Evolutionary conservation across 441 rosid genomes (phyloP).

Genomic region (Populus hybrid): DNA sequence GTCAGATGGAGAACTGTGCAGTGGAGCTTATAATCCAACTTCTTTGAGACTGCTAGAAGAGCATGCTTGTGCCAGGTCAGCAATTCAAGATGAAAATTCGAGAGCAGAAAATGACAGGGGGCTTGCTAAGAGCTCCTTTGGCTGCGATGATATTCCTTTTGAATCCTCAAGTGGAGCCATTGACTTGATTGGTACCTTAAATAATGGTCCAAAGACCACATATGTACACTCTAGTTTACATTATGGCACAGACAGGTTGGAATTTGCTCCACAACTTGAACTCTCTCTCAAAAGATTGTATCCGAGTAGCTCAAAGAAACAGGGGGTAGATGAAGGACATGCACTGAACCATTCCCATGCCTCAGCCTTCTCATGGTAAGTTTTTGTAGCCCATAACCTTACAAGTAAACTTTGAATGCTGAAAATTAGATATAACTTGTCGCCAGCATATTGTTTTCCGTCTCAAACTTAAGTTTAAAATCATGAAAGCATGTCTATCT

Average conservation of each 20-base stretch:
- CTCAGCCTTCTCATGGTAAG: slow-evolving; percentile 68
- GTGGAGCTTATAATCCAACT: slow-evolving; percentile 19
- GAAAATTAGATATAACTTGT: neutral
- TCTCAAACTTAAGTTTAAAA: neutral
- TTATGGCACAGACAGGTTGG: slow-evolving; percentile 25
- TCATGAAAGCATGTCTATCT: neutral
- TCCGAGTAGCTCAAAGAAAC: slow-evolving; percentile 34
- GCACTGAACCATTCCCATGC: slow-evolving; percentile 62
- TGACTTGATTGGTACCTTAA: slow-evolving; percentile 76
- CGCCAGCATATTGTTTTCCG: neutral
- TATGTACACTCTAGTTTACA: slow-evolving; percentile 16
- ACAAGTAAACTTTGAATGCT: neutral
- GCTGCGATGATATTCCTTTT: slow-evolving; percentile 23
- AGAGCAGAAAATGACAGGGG: slow-evolving; percentile 25
- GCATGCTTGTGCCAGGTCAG: slow-evolving; percentile 11
- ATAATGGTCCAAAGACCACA: slow-evolving; percentile 25
- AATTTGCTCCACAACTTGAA: slow-evolving; percentile 50
- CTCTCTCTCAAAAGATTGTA: slow-evolving; percentile 62
- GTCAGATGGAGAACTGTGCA: slow-evolving; percentile 17
- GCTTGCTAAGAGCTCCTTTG: slow-evolving; percentile 19
- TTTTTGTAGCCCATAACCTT: neutral
- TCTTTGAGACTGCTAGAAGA: slow-evolving; percentile 25
- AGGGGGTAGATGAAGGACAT: slow-evolving; percentile 43
- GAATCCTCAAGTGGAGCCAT: slow-evolving; percentile 42
- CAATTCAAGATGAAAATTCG: slow-evolving; percentile 17